A percentile compares a stretch with the other conserved stretches of the same genome.
These are phyloP conservation scores for Aspergillus unguis DNA, from an alignment of 2,329 filamentous ascomycete species.

Conservation along the genomic window DNA sequence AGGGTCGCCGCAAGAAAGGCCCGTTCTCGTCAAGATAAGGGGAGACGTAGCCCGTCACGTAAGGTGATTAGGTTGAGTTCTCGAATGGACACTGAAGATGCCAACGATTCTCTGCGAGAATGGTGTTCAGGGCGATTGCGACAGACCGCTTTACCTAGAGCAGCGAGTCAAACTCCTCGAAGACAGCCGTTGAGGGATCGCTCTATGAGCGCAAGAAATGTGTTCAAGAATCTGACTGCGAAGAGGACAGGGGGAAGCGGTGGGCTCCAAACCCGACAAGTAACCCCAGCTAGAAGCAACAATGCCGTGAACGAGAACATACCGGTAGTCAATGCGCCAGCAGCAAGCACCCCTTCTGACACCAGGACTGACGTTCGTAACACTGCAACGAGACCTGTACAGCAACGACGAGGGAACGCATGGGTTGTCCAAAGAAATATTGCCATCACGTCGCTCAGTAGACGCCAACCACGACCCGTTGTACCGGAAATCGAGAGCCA, in stretches of 20 bases:
- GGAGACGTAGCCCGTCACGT: slow-evolving; percentile 50
- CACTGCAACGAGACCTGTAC: slow-evolving; percentile 2
- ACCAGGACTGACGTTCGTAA: slow-evolving; percentile 1
- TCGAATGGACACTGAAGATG: slow-evolving; percentile 54
- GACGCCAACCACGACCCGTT: slow-evolving; percentile 35
- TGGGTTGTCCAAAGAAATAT: slow-evolving; percentile 36
- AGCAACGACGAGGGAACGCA: slow-evolving; percentile 25
- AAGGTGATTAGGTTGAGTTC: slow-evolving; percentile 55
- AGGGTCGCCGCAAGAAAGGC: slow-evolving; percentile 54
- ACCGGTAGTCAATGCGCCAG: neutral
- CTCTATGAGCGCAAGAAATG: slow-evolving; percentile 18
- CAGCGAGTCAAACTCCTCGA: slow-evolving; percentile 19
- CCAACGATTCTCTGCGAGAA: slow-evolving; percentile 46
- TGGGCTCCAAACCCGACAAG: neutral
- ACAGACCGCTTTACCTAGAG: slow-evolving; percentile 22
- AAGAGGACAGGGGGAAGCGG: slow-evolving; percentile 3
- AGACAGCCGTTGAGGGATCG: slow-evolving; percentile 23
- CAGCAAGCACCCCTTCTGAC: neutral
- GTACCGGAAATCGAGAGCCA: slow-evolving; percentile 27
- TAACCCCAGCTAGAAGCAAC: slow-evolving; percentile 2
- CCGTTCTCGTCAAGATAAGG: slow-evolving; percentile 46
- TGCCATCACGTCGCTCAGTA: slow-evolving; percentile 36
- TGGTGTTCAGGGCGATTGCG: slow-evolving; percentile 51
- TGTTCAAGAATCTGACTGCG: neutral
- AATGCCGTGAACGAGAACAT: neutral